Base-by-base conservation (phyloP, 2,329 filamentous ascomycete species). In the Venturia aucupariae region DNA sequence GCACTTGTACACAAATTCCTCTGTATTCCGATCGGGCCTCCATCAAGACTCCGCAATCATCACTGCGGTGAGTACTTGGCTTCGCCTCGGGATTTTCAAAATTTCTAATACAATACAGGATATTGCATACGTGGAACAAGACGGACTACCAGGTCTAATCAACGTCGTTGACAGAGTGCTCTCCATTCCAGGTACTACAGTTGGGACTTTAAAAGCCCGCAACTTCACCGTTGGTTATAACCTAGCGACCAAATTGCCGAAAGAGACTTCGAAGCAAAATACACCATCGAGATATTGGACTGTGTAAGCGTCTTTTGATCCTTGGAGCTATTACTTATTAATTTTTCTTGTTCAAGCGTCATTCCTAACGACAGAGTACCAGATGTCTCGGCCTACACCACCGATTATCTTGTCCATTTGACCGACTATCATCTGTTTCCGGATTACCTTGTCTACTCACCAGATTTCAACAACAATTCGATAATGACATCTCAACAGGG, bases 101-200 rank as follows among this genome's bases (percentile, higher is more conserved):
- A 15, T n/a, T 35, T 4, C 30, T 57, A 13, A 57, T 11, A 10
- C 15, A 27, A 15, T 8, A 11, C 1, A 57, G 51, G 51, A 57
- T 11, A 35, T 57, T 35, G 51, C 51, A n/a, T 57, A 32, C 51
- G 27, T 32, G 17, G 51, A 57, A n/a, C 51, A 32, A 15, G 15
- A 35, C 15, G 51, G 51, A 5, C 51, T 32, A 6, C 51, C 51
- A 54, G 79, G 79, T 66, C 73, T 79, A 8, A 74, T 80, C 54
- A 78, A 81, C 70, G 72, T 81, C 67, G 76, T 81, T 68, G 76
- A 80, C 70, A 69, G 65, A 30, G 71, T 80, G 46, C 72, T 81
- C 19, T 74, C 74, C 17, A 67, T 80, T 35, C 79, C 79, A 39
- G 19, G 10, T 22, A 39, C 35, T 35, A 44, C 39, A 22, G 32